Evolutionary conservation across 768 basidiomycete genomes (phyloP).

Genomic region (Sistotremastrum suecicum): DNA sequence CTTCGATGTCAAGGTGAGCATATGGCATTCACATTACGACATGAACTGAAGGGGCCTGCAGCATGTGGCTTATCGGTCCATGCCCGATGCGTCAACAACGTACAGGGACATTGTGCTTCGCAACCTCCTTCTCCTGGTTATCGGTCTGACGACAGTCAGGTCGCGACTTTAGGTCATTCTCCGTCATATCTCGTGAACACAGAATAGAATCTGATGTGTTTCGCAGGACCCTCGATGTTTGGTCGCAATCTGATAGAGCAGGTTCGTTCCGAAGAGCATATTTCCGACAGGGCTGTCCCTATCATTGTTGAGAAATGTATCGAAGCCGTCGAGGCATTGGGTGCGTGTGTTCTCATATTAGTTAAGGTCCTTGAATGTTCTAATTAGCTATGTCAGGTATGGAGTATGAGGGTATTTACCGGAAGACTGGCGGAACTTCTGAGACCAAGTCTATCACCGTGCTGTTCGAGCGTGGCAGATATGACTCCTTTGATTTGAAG

Average conservation of each 20-base stretch:
- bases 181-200: neutral
- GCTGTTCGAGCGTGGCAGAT: conserved; percentile 88
- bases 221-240: conserved; percentile 76
- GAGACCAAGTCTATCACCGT: conserved; percentile 91
- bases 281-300: conserved; percentile 34
- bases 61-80: conserved; percentile 82
- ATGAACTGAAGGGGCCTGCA: conserved; percentile 15
- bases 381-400: conserved; percentile 37
- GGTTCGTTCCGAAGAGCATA: conserved; percentile 54
- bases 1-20: conserved; percentile 74
- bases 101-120: conserved; percentile 53
- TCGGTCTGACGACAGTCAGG: too few species aligned
- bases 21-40: neutral
- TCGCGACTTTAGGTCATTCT: neutral
- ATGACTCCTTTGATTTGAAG: conserved; percentile 72
- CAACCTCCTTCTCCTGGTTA: conserved; percentile 18
- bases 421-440: conserved; percentile 87
- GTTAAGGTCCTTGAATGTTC: neutral
- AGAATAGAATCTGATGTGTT: conserved; percentile 8
- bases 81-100: conserved; percentile 64
- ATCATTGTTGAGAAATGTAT: conserved; percentile 94
- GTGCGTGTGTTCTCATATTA: conserved; percentile 27
- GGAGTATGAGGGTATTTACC: conserved; percentile 96
- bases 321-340: conserved; percentile 75
- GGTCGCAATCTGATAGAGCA: conserved; percentile 83